Evolutionary conservation across 176 grass and related monocot genomes (phyloP).

Genomic region (Lolium multiflorum): DNA sequence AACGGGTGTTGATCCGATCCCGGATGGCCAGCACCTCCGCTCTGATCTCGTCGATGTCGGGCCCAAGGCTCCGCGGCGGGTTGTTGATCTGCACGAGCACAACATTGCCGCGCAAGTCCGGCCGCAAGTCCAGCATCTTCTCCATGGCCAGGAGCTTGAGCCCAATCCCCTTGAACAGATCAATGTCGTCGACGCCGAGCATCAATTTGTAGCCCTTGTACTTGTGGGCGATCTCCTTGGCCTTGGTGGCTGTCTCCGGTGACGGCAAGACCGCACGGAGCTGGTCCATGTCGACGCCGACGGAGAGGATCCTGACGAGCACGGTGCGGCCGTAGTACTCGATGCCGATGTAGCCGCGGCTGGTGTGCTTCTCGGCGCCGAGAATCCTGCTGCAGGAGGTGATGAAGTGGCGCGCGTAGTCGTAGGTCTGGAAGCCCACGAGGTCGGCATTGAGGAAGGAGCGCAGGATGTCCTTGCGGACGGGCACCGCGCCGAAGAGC

Average conservation of each 20-base stretch:
- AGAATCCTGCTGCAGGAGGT: conserved; percentile 58
- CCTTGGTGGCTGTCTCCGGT: conserved; percentile 46
- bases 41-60: conserved; percentile 55
- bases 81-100: conserved; percentile 68
- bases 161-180: conserved; percentile 72
- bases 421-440: conserved; percentile 72
- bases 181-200: conserved; percentile 64
- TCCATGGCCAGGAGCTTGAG: conserved; percentile 70
- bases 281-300: conserved; percentile 65
- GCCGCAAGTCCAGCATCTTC: conserved; percentile 47
- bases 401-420: conserved; percentile 73
- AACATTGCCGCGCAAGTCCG: conserved; percentile 39
- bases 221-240: conserved; percentile 49
- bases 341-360: conserved; percentile 57
- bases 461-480: conserved; percentile 64
- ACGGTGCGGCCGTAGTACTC: conserved; percentile 67
- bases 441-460: conserved; percentile 70
- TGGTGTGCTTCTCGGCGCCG: conserved; percentile 46
- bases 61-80: conserved; percentile 54
- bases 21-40: conserved; percentile 50
- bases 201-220: conserved; percentile 51
- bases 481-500: conserved; percentile 59
- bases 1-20: conserved; percentile 57
- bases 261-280: conserved; percentile 46
- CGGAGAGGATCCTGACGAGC: conserved; percentile 63